phyloP scores from a whole-genome alignment of 805 yeast genomes.

The Naumovozyma baii region DNA sequence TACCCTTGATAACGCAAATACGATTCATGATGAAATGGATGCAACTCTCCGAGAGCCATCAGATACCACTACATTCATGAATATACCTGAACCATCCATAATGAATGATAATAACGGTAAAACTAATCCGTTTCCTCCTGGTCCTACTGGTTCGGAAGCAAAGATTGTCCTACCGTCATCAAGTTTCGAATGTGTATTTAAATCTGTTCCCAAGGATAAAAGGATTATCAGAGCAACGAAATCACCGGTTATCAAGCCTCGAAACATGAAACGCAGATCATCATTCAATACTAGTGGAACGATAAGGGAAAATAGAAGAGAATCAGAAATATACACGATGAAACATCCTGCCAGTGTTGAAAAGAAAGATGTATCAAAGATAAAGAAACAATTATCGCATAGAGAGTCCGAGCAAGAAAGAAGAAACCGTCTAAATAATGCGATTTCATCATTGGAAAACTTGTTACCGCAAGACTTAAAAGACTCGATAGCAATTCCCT shows the following conservation, averaged over 20 bases:
- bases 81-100: background rate
- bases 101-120: background rate
- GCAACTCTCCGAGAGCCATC: background rate
- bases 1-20: too few species aligned
- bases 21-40: background rate
- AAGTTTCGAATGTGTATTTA: background rate
- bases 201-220: constrained; percentile 3
- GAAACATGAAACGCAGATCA: constrained; percentile 1
- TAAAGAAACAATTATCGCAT: constrained; percentile 39
- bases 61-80: background rate
- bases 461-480: constrained; percentile 56
- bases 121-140: too few species aligned
- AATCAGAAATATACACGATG: constrained; percentile 18
- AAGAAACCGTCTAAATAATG: constrained; percentile 82
- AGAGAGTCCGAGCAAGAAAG: constrained; percentile 95
- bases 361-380: constrained; percentile 6
- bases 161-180: background rate
- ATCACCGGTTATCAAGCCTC: constrained; percentile 2
- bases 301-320: constrained; percentile 5
- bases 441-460: constrained; percentile 63
- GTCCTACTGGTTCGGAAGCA: background rate
- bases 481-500: constrained; percentile 54
- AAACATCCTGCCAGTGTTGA: constrained; percentile 1
- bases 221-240: constrained; percentile 5
- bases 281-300: background rate